Percentiles rank a stretch among this genome's conserved stretches.
Conservation (phyloP, 306 rosid species). For the Casuarina glauca region DNA sequence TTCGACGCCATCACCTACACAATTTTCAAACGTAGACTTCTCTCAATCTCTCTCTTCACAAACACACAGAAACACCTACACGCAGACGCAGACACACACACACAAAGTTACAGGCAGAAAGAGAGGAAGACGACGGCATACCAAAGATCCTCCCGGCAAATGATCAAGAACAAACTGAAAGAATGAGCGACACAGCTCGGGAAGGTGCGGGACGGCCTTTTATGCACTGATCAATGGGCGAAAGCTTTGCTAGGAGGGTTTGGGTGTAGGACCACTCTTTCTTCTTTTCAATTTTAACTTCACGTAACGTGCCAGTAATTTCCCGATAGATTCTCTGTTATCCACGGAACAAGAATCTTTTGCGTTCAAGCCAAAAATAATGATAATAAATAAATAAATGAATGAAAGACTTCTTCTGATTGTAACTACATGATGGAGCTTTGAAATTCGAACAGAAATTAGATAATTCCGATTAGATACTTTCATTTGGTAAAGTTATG, state of each 20-base stretch:
- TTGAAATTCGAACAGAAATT: too few species aligned
- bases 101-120: background rate
- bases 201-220: background rate
- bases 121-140: background rate
- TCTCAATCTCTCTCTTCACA: background rate
- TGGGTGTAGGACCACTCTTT: too few species aligned
- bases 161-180: background rate
- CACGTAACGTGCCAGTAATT: too few species aligned
- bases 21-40: constrained; percentile 12
- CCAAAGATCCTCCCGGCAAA: constrained; percentile 23
- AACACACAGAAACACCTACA: background rate
- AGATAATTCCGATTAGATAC: too few species aligned
- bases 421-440: too few species aligned
- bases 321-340: too few species aligned
- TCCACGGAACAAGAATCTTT: too few species aligned
- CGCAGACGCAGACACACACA: background rate
- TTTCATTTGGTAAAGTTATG: too few species aligned
- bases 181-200: background rate
- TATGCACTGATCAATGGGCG: background rate
- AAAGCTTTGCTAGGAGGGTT: background rate
- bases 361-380: too few species aligned
- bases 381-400: too few species aligned
- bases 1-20: constrained; percentile 61
- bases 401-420: too few species aligned
- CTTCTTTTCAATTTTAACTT: too few species aligned